phyloP scores from a whole-genome alignment of 345 rosid genomes.

The Corymbia maculata region DNA sequence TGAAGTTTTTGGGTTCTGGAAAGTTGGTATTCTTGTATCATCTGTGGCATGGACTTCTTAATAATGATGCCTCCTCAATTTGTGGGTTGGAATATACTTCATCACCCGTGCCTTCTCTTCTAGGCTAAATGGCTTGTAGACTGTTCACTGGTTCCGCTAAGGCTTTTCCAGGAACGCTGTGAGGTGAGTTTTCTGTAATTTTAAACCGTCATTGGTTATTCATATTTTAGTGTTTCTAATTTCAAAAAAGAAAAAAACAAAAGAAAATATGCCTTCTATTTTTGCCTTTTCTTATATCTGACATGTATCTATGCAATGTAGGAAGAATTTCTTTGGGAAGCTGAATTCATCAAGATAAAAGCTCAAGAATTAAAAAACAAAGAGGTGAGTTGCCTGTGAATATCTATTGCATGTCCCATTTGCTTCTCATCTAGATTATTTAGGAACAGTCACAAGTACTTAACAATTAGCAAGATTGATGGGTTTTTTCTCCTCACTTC shows the following conservation, averaged over 20 bases:
- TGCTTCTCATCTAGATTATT: neutral
- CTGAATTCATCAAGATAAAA: slow-evolving; percentile 95
- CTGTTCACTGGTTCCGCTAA: slow-evolving; percentile 69
- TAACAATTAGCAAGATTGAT: neutral
- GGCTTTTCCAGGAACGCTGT: slow-evolving; percentile 93
- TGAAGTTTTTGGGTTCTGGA: neutral
- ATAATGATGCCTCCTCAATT: neutral
- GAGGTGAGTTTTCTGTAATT: slow-evolving; percentile 38
- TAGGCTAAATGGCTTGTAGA: slow-evolving; percentile 97
- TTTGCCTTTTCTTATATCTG: neutral
- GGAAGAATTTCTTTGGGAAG: slow-evolving; percentile 98
- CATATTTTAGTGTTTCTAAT: neutral
- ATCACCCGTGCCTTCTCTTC: neutral
- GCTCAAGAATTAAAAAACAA: slow-evolving; percentile 97
- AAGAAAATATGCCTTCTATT: neutral
- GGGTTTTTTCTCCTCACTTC: neutral
- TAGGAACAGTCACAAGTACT: neutral
- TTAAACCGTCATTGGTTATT: neutral
- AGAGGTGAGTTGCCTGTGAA: slow-evolving; percentile 54
- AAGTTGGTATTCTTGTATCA: neutral
- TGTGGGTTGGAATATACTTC: neutral
- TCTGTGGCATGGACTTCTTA: neutral
- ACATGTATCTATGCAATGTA: slow-evolving; percentile 13
- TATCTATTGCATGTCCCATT: neutral
- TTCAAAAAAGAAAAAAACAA: neutral